Base-by-base conservation (phyloP, 176 grass and related monocot genomes). In the Stipa capillata region DNA sequence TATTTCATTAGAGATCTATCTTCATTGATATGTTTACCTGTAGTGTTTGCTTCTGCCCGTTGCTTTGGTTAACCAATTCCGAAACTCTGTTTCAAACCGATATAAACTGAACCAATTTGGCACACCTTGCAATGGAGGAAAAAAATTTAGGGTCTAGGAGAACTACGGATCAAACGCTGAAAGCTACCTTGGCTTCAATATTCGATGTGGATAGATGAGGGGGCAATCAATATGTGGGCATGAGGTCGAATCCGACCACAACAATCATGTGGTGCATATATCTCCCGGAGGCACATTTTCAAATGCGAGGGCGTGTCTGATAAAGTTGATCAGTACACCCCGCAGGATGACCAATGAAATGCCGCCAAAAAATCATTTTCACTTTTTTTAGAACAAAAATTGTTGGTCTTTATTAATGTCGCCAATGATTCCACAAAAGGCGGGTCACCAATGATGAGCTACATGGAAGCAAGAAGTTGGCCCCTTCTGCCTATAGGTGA, bases 191-290 rank as follows among this genome's bases (percentile, higher is more conserved):
- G 31, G 17, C 40, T 83, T 73, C 17, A 79, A 79, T 67, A 67
- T 88, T 83, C 85, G 65, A 78, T 73, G 79, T 54, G 52, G 78
- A 82, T 82, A 78, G 56, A 72, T 40, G 65, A 67, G 56, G 48
- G 71, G 52, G 49, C 47, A 57, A 35, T 83, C 16, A 79, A 68
- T 3, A 34, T 50, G 65, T 51, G 34, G 32, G 69, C 40, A 15
- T 67, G 69, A 49, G 21, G 40, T 75, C 28, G 60, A 82, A 69
- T 77, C 72, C 52, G 44, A 77, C 43, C 62, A 36, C 25, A 77
- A 27, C 61, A 62, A 77, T 77, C 72, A 54, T 69, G 62, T 54
- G 65, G 65, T 71, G 8, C 36, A 11, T 65, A 33, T 7, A 47
- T 74, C 37, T 57, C 42, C 35, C 8, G 1, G 29, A 11, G 61